Conservation (phyloP, 129 eudicot species). For the Flaveria sonorensis region DNA sequence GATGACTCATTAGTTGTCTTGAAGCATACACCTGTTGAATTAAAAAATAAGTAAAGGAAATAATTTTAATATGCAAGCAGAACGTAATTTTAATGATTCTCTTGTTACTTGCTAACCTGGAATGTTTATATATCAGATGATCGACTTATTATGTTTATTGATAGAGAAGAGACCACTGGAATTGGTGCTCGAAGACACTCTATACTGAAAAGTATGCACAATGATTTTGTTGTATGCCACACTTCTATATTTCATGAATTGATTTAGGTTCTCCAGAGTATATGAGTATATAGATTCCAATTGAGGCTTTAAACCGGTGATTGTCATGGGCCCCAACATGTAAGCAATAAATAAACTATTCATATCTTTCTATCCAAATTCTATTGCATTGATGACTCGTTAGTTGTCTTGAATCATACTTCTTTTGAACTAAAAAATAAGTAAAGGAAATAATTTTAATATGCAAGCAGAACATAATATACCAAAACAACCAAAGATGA, state of each 20-base stretch:
- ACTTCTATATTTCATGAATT: slow-evolving; percentile 27
- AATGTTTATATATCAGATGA: slow-evolving; percentile 3
- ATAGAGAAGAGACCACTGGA: slow-evolving; percentile 89
- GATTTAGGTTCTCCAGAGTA: slow-evolving; percentile 1
- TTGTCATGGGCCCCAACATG: slow-evolving; percentile 99
- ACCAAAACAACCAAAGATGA: slow-evolving; percentile 10
- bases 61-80: slow-evolving; percentile 5
- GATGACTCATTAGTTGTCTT: neutral
- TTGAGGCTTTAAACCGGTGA: slow-evolving; percentile 61
- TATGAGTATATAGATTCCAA: slow-evolving; percentile 11
- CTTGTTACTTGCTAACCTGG: slow-evolving; percentile 6
- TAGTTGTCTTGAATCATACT: neutral
- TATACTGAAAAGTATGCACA: slow-evolving; percentile 83
- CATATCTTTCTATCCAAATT: neutral
- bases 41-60: neutral
- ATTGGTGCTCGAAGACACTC: slow-evolving; percentile 95
- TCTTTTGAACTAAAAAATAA: neutral
- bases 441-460: neutral
- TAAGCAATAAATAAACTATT: slow-evolving; percentile 38
- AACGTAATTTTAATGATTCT: slow-evolving; percentile 10
- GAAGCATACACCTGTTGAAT: neutral
- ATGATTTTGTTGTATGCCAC: slow-evolving; percentile 77
- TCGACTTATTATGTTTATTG: slow-evolving; percentile 10
- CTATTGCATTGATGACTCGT: slow-evolving; percentile 5
- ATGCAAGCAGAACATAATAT: slow-evolving; percentile 9